Evolutionary conservation across 179 eudicot genomes (phyloP).

Genomic region (Corrigiola litoralis): DNA sequence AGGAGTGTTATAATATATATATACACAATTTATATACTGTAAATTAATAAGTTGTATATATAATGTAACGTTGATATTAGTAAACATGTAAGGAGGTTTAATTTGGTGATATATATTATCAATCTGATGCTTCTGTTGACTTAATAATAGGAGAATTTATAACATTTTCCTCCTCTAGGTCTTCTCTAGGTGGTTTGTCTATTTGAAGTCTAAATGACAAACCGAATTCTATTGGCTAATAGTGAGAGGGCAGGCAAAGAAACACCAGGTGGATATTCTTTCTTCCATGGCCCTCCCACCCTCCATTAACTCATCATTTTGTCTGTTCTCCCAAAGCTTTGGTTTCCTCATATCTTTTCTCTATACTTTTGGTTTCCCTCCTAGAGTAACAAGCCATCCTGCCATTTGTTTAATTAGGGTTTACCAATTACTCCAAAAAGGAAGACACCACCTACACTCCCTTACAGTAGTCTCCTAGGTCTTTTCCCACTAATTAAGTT

Average conservation of each 20-base stretch:
- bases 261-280: slow-evolving; percentile 15
- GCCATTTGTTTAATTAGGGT: slow-evolving; percentile 23
- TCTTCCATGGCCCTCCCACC: not conserved
- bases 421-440: slow-evolving; percentile 13
- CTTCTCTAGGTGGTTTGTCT: slow-evolving; percentile 10
- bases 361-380: slow-evolving; percentile 19
- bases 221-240: slow-evolving; percentile 19
- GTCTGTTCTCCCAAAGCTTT: slow-evolving; percentile 19
- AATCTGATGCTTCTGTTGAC: not conserved
- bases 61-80: not conserved
- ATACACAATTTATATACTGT: not conserved
- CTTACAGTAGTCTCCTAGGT: not conserved
- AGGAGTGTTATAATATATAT: not conserved
- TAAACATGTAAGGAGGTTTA: not conserved
- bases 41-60: not conserved
- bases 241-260: slow-evolving; percentile 17
- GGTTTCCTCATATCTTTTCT: slow-evolving; percentile 8
- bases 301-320: slow-evolving; percentile 24
- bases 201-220: not conserved
- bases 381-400: slow-evolving; percentile 10
- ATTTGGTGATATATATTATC: slow-evolving; percentile 1
- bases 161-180: not conserved
- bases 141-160: not conserved
- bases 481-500: not conserved
- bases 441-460: slow-evolving; percentile 1